Conservation (phyloP, 208 protist species). For the Trypanosoma melophagium region DNA sequence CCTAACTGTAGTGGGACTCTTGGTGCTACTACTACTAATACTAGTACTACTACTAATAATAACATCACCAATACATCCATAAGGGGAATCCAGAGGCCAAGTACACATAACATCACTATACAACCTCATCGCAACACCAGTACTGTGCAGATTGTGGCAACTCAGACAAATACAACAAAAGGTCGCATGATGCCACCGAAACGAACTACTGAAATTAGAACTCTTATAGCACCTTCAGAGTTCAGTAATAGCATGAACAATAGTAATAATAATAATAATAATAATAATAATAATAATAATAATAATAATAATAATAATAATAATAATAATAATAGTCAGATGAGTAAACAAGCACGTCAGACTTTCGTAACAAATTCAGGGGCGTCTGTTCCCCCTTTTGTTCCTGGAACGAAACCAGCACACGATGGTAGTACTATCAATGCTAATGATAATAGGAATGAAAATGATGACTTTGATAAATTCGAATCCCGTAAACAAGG, state of each 20-base stretch:
- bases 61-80: too few relatives aligned
- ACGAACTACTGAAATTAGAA: slow-evolving; percentile 4
- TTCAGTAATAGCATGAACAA: too few relatives aligned
- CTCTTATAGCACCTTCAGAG: slow-evolving; percentile 21
- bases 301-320: neutral
- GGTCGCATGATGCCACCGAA: neutral
- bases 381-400: neutral
- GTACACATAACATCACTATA: too few relatives aligned
- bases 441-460: neutral
- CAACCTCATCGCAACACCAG: too few relatives aligned
- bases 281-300: neutral
- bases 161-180: neutral
- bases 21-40: too few relatives aligned
- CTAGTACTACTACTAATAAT: too few relatives aligned
- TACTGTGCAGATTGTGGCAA: neutral
- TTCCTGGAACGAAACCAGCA: neutral
- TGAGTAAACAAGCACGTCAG: neutral
- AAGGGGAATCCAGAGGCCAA: too few relatives aligned
- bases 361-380: neutral
- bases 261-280: too few relatives aligned
- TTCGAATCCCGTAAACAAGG: neutral
- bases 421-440: neutral
- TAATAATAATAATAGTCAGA: neutral
- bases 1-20: too few relatives aligned
- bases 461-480: neutral